phyloP scores from a whole-genome alignment of 805 yeast genomes.

The Schwanniomyces sp. region DNA sequence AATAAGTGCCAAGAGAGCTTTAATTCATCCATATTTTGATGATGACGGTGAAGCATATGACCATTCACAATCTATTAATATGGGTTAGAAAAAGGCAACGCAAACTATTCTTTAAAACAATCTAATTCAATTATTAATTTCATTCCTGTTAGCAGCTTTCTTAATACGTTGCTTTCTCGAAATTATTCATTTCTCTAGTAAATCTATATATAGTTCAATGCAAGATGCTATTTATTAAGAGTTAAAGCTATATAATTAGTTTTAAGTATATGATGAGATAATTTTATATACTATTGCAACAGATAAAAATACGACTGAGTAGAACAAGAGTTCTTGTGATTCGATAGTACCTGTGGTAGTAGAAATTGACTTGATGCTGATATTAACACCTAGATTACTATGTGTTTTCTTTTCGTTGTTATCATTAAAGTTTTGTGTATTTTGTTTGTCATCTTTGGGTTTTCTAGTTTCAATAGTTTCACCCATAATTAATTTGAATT shows the following conservation, averaged over 20 bases:
- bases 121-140: background rate
- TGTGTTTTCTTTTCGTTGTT: background rate
- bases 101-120: background rate
- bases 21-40: conserved; percentile 82
- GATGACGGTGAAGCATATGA: conserved; percentile 43
- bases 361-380: background rate
- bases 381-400: background rate
- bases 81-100: conserved; percentile 24
- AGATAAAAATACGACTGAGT: background rate
- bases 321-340: background rate
- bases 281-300: background rate
- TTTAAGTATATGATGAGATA: background rate
- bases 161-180: background rate
- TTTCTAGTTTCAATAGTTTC: background rate
- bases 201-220: background rate
- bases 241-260: background rate
- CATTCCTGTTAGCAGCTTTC: background rate
- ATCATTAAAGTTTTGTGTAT: background rate
- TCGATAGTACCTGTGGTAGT: background rate
- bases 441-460: background rate
- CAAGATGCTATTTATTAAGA: background rate
- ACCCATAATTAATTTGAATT: background rate
- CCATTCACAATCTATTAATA: conserved; percentile 37
- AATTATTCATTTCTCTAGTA: background rate
- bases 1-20: conserved; percentile 91